phyloP scores from a whole-genome alignment of 2,329 filamentous ascomycete species.

The Colletotrichum incanum region DNA sequence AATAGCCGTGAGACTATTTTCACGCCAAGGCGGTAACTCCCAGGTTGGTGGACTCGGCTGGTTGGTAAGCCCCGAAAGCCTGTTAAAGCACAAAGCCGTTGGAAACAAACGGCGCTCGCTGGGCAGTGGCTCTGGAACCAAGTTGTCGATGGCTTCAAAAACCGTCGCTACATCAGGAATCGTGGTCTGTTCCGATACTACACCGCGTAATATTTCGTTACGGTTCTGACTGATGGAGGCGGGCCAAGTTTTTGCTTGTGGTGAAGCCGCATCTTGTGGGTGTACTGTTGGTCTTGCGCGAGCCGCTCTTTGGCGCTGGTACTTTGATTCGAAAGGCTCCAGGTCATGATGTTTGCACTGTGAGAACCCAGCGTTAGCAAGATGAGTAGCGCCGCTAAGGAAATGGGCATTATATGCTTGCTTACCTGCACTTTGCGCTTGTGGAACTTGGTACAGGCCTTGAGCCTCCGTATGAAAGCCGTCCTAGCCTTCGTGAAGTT shows the following conservation, averaged over 20 bases:
- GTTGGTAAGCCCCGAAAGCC: not conserved
- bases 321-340: not conserved
- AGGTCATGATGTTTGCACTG: slow-evolving; percentile 3
- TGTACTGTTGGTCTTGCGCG: not conserved
- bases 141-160: not conserved
- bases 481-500: not conserved
- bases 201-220: not conserved
- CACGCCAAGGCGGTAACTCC: not conserved
- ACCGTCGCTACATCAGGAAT: not conserved
- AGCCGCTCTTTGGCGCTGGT: not conserved
- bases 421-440: not conserved
- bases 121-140: too few species aligned
- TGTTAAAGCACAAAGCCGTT: not conserved
- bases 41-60: not conserved
- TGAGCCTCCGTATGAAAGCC: not conserved
- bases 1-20: not conserved
- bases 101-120: not conserved
- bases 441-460: not conserved
- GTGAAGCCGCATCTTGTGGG: not conserved
- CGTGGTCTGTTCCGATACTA: not conserved
- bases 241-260: not conserved
- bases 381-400: not conserved
- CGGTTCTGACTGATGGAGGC: not conserved
- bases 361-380: not conserved
- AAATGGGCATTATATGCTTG: not conserved